A percentile compares a stretch with the other conserved stretches of the same genome.
Conservation (phyloP, 1,284 basidiomycete species). For the Kwoniella shivajii region DNA sequence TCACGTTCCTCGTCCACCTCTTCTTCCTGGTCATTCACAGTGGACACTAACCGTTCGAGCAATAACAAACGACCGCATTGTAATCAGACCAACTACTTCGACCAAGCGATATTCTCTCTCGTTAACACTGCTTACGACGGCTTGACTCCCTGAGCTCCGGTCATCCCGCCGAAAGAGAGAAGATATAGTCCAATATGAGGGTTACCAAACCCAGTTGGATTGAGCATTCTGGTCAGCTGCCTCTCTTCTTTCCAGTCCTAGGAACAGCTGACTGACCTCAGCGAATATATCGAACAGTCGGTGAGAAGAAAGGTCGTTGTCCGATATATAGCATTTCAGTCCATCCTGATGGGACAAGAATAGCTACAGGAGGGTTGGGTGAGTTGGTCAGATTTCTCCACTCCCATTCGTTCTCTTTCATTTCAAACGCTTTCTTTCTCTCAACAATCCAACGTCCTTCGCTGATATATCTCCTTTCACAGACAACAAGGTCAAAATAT, state of each 20-base stretch:
- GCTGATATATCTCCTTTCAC: neutral
- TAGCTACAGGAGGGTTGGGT: conserved; percentile 89
- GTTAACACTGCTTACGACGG: no score
- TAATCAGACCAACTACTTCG: no score
- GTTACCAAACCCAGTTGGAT: conserved; percentile 55
- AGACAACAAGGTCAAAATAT: conserved; percentile 94
- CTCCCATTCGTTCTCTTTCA: neutral
- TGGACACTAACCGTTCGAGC: no score
- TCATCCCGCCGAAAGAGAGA: no score
- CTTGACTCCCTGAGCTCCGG: no score
- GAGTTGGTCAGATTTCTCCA: conserved; percentile 14
- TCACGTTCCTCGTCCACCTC: no score
- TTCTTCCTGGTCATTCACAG: no score
- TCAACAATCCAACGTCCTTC: neutral
- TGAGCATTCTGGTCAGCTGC: conserved; percentile 43
- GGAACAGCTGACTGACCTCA: neutral
- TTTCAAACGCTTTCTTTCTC: neutral
- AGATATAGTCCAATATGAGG: conserved; percentile 35
- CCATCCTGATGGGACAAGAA: conserved; percentile 83
- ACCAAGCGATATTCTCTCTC: no score
- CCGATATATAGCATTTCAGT: conserved; percentile 20
- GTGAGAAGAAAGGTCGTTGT: conserved; percentile 13
- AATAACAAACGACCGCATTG: no score
- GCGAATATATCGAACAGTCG: neutral
- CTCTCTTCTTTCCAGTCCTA: neutral